Conservation (phyloP, 163 green algal species). For the Scenedesmus sp. region DNA sequence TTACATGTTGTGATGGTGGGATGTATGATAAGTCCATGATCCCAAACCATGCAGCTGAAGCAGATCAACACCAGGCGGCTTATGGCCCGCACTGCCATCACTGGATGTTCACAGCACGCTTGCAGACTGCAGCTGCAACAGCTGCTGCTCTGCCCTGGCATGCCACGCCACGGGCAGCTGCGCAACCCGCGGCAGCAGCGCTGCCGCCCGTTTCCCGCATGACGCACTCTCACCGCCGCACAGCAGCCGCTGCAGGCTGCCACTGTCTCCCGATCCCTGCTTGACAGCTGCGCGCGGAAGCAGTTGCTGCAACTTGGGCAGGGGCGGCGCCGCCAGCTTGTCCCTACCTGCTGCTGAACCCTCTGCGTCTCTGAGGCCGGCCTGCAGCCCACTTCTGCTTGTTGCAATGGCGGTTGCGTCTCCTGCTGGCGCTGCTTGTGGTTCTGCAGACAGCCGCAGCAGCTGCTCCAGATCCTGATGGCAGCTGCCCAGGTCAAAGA, state of each 20-base stretch:
- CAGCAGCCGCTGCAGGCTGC: conserved; percentile 17
- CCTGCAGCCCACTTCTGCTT: neutral
- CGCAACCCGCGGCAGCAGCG: conserved; percentile 27
- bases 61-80: too few relatives aligned
- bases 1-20: too few relatives aligned
- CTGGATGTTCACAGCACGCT: neutral
- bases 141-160: conserved; percentile 22
- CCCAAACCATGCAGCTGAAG: too few relatives aligned
- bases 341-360: neutral
- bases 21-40: too few relatives aligned
- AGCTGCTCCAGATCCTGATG: conserved; percentile 15
- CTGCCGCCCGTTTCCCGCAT: conserved; percentile 15
- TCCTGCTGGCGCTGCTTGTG: neutral
- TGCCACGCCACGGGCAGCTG: conserved; percentile 17
- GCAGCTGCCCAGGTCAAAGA: conserved; percentile 46
- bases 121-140: conserved; percentile 12
- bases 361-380: neutral
- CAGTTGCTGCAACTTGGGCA: neutral
- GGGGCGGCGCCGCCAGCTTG: neutral
- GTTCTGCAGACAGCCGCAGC: neutral
- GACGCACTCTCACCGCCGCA: neutral
- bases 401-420: neutral
- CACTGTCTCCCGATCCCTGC: neutral
- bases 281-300: neutral
- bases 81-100: too few relatives aligned